Evolutionary conservation across 306 rosid genomes (phyloP), one percentile per base, ranked within the genome.

Genomic region (Medicago ruthenica): DNA sequence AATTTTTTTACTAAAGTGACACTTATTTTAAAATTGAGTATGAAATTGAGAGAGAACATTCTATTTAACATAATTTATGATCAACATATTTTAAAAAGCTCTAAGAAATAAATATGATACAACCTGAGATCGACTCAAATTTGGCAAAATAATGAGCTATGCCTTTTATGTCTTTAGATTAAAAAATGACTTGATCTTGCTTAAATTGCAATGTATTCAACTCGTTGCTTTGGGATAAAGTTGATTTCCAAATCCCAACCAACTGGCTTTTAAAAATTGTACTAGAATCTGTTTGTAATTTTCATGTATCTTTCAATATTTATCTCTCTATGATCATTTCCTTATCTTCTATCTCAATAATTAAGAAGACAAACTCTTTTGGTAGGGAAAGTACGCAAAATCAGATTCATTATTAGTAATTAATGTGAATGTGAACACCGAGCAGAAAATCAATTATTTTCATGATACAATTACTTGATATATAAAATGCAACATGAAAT

Each of bases 121-220:
- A 50, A 3, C 9, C 20, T 50, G 18, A 8, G 55, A 50, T 50
- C n/a, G 55, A 50, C 18, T n/a, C 2, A 50, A 6, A 17, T 50
- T 50, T 50, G 17, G 55, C 20, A 15, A 50, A 50, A n/a, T 50
- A 50, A 50, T 50, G 20, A 50, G 57, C 57, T 15, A 50, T 6
- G 31, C 20, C 57, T 50, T 50, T 50, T 50, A 50, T 50, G 57
- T 54, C 42, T 24, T 55, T 54, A 37, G 40, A 71, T 54, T 24
- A 73, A 22, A 73, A 73, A 42, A 60, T 6, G 44, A 58, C 18
- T 24, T 42, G 58, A 42, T 44, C 57, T 60, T 60, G 59, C 48
- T 17, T 44, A 62, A 61, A 27, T 61, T 50, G 60, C 70, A 61
- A 31, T 24, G 0, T 61, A 74, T 40, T 60, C 9, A 27, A 61